phyloP scores from a whole-genome alignment of 345 rosid species.

The Citrus glauca region DNA sequence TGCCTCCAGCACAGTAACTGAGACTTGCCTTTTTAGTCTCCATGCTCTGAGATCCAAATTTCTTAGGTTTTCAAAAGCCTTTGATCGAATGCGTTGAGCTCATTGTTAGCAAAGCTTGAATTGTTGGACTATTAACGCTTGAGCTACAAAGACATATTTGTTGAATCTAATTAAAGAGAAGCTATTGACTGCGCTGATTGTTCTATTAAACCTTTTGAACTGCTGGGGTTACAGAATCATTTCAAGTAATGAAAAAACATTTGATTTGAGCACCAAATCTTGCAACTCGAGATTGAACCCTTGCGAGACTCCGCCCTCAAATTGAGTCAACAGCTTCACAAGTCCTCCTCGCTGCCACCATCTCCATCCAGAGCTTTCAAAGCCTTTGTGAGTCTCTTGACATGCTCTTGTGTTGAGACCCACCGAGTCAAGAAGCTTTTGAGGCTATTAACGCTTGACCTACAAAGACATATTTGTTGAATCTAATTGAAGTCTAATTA shows the following conservation, averaged over 20 bases:
- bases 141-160: conserved; percentile 60
- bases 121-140: conserved; percentile 36
- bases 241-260: conserved; percentile 11
- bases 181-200: conserved; percentile 36
- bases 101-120: conserved; percentile 41
- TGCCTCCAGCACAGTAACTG: no score
- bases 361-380: no score
- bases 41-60: no score
- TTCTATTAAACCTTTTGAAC: conserved; percentile 36
- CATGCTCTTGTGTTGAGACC: no score
- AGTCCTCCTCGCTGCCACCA: no score
- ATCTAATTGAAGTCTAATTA: conserved; percentile 48
- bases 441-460: conserved; percentile 42
- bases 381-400: no score
- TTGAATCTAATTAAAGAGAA: conserved; percentile 55
- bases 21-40: no score
- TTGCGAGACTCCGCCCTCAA: no score
- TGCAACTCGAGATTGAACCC: no score
- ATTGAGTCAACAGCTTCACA: no score
- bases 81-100: conserved; percentile 29
- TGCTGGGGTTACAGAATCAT: conserved; percentile 25
- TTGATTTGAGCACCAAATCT: no score
- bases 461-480: conserved; percentile 61
- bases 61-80: conserved; percentile 11
- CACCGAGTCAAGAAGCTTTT: no score